These are phyloP conservation scores for Bassia scoparia DNA, from an alignment of 148 eudicot genomes.

Conservation along the genomic window DNA sequence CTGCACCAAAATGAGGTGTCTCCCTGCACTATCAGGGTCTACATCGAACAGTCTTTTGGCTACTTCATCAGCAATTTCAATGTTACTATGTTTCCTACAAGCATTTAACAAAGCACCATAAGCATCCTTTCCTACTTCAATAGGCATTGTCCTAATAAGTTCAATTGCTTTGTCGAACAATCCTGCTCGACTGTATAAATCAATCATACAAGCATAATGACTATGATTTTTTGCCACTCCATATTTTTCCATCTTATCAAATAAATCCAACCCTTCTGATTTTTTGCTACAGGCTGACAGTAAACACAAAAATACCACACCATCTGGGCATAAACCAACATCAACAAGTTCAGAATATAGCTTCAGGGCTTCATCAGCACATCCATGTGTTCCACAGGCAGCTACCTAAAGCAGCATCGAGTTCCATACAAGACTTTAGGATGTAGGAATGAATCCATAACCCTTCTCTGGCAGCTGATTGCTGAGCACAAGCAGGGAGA, in stretches of 20 bases:
- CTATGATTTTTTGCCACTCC: conserved; percentile 22
- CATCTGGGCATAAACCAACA: conserved; percentile 30
- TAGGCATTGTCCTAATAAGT: conserved; percentile 31
- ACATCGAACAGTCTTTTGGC: conserved; percentile 30
- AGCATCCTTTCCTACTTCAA: conserved; percentile 27
- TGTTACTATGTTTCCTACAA: conserved; percentile 36
- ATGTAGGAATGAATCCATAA: conserved; percentile 32
- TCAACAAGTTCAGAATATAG: conserved; percentile 16
- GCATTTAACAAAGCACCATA: conserved; percentile 42
- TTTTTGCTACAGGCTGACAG: conserved; percentile 40
- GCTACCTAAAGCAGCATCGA: conserved; percentile 33
- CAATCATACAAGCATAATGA: conserved; percentile 46
- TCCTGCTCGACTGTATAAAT: conserved; percentile 38
- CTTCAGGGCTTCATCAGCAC: conserved; percentile 27
- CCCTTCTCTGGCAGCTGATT: conserved; percentile 28
- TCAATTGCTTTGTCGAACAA: conserved; percentile 30
- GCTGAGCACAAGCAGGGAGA: conserved; percentile 42
- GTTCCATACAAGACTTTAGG: conserved; percentile 22
- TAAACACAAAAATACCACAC: conserved; percentile 21
- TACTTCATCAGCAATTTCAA: conserved; percentile 34
- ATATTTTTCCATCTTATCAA: conserved; percentile 32
- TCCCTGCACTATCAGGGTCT: conserved; percentile 34
- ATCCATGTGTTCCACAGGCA: conserved; percentile 33
- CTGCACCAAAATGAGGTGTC: conserved; percentile 29
- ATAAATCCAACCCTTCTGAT: conserved; percentile 32